Evolutionary conservation across 306 rosid genomes (phyloP).

Genomic region (Vachellia pachyceras): DNA sequence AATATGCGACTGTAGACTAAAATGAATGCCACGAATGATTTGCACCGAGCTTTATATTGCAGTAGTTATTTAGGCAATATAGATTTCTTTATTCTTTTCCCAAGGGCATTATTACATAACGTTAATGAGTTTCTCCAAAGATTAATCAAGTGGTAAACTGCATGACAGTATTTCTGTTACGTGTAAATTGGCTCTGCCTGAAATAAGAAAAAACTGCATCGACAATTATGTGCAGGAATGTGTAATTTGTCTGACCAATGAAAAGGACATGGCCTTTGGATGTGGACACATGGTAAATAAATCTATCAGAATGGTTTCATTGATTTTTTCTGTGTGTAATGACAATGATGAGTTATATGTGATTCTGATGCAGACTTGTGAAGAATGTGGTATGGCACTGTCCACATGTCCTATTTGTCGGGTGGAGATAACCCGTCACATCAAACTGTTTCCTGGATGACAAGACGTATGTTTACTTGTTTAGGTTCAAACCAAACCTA

Average conservation of each 20-base stretch:
- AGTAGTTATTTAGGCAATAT: background rate
- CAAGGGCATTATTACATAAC: background rate
- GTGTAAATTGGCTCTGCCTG: background rate
- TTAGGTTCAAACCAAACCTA: background rate
- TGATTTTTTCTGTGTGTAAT: background rate
- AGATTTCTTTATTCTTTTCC: background rate
- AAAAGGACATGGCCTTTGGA: constrained; percentile 29
- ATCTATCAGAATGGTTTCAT: background rate
- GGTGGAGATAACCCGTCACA: background rate
- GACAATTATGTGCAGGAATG: constrained; percentile 1
- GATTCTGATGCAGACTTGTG: constrained; percentile 21
- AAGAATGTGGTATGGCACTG: constrained; percentile 21
- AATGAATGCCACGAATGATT: background rate
- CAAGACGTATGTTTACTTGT: background rate
- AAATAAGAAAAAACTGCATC: background rate
- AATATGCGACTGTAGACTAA: background rate
- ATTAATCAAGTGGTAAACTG: background rate
- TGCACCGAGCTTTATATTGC: background rate
- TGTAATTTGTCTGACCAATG: constrained; percentile 29
- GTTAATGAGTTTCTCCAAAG: background rate
- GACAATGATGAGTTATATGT: background rate
- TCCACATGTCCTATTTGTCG: constrained; percentile 21
- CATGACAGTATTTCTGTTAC: background rate
- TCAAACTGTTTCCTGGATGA: constrained; percentile 28
- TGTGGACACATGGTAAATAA: constrained; percentile 40